Conservation (phyloP, 1,139 yeast species). For the Yamadazyma friedrichii region DNA sequence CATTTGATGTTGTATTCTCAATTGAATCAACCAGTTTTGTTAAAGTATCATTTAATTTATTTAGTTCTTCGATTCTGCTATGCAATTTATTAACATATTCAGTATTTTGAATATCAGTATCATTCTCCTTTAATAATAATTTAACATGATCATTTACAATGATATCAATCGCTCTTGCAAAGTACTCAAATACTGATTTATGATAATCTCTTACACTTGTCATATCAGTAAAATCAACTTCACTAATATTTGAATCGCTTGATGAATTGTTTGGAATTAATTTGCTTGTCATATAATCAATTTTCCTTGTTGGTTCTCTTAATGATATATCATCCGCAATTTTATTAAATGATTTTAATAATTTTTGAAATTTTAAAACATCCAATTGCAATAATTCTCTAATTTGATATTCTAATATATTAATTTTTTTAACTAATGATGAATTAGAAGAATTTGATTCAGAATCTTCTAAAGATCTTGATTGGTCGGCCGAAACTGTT, state of each 20-base stretch:
- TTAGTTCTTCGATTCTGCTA: slow-evolving; percentile 31
- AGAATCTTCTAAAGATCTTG: slow-evolving; percentile 4
- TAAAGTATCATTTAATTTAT: slow-evolving; percentile 22
- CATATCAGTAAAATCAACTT: slow-evolving; percentile 22
- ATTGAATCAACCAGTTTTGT: slow-evolving; percentile 20
- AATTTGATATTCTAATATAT: slow-evolving; percentile 34
- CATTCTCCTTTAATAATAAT: slow-evolving; percentile 37
- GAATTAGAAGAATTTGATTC: slow-evolving; percentile 12
- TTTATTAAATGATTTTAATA: slow-evolving; percentile 48
- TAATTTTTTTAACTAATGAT: slow-evolving; percentile 15
- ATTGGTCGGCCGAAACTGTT: slow-evolving; percentile 20
- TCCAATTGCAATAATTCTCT: slow-evolving; percentile 39
- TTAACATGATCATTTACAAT: slow-evolving; percentile 56
- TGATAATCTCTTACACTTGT: slow-evolving; percentile 44
- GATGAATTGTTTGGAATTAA: slow-evolving; percentile 10
- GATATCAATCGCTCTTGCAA: slow-evolving; percentile 57
- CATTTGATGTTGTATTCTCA: slow-evolving; percentile 4
- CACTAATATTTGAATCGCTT: slow-evolving; percentile 10
- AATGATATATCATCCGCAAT: slow-evolving; percentile 60
- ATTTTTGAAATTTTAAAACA: slow-evolving; percentile 38
- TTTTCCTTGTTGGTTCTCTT: slow-evolving; percentile 52
- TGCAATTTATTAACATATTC: slow-evolving; percentile 30
- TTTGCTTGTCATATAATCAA: slow-evolving; percentile 36
- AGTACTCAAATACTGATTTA: slow-evolving; percentile 55
- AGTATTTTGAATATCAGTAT: slow-evolving; percentile 17